Evolutionary conservation across 2,329 filamentous ascomycete genomes (phyloP), one percentile per base, ranked within the genome.

Genomic region (Colletotrichum echinochloae): DNA sequence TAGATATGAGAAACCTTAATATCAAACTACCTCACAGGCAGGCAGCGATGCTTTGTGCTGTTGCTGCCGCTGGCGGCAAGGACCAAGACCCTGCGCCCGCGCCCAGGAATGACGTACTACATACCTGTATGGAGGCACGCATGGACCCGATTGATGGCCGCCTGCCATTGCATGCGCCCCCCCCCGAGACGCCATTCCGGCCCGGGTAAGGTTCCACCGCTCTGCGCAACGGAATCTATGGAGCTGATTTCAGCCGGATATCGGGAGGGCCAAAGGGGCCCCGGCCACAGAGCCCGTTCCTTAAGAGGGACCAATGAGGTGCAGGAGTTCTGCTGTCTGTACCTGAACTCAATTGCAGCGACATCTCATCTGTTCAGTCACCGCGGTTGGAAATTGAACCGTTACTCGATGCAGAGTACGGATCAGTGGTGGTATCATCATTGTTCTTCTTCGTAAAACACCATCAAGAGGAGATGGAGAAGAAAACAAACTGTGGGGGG

Each of bases 41-140:
- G 44, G 30, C 33, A 20, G 48, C 30, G 26, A 39, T 28, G 18
- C 51, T n/a, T n/a, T n/a, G n/a, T n/a, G n/a, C n/a, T n/a, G 39
- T 41, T 20, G 51, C 5, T 20, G 12, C 9, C 51, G 46, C 5
- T 20, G 48, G 11, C 16, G 30, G 16, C 39, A 60, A 66, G 60
- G 48, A 44, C 33, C 62, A 60, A 56, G 18, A 30, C 33, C 35
- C 23, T 51, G 56, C 51, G 48, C n/a, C 49, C 41, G 41, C 18
- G 41, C 9, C 14, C 37, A 46, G 44, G 35, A 56, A 66, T 70
- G 67, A 70, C 67, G 67, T 70, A 70, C 20, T 46, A 46, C 8
- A 8, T 8, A 33, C 6, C 35, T 37, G 6, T 46, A 3, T 5
- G 12, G 44, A n/a, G 39, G 35, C 23, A 37, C 14, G 41, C n/a